These are phyloP conservation scores for Lantana camara DNA, from an alignment of 257 asterid genomes.

Conservation along the genomic window DNA sequence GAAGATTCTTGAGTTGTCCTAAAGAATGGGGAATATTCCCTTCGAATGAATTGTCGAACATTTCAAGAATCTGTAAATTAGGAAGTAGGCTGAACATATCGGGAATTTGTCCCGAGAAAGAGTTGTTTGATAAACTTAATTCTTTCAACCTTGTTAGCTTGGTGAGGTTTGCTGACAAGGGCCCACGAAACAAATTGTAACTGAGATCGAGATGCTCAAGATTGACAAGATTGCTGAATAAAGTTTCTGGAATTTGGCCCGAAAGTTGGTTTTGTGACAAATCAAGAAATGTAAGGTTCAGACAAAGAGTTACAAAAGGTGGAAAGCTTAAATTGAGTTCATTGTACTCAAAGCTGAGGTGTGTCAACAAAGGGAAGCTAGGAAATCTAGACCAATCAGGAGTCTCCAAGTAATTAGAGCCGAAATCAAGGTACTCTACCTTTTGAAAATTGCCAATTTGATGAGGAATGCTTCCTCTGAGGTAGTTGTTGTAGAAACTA, in stretches of 20 bases:
- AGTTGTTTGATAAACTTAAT: constrained; percentile 46
- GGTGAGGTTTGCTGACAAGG: constrained; percentile 44
- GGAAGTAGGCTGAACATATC: constrained; percentile 41
- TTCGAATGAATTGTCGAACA: constrained; percentile 54
- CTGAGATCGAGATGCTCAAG: constrained; percentile 60
- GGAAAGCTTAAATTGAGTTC: constrained; percentile 56
- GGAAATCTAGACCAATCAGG: constrained; percentile 67
- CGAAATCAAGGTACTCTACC: constrained; percentile 60
- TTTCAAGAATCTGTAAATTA: constrained; percentile 42
- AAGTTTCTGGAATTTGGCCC: constrained; percentile 60
- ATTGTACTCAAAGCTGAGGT: constrained; percentile 52
- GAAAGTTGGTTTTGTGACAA: constrained; percentile 53
- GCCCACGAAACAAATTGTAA: constrained; percentile 53
- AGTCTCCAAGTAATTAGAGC: constrained; percentile 55
- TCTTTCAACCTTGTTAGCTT: constrained; percentile 52
- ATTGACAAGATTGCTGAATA: constrained; percentile 46
- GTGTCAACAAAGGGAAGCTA: constrained; percentile 51
- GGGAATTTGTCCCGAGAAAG: constrained; percentile 54
- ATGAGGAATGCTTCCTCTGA: constrained; percentile 57
- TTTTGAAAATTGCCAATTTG: constrained; percentile 64
- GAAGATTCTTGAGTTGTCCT: constrained; percentile 42
- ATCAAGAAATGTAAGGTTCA: constrained; percentile 63
- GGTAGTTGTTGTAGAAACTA: constrained; percentile 54
- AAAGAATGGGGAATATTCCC: constrained; percentile 53
- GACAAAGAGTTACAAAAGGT: constrained; percentile 52